These are phyloP conservation scores for Cladophialophora immunda DNA, from an alignment of 2,329 filamentous ascomycete species.

Conservation along the genomic window DNA sequence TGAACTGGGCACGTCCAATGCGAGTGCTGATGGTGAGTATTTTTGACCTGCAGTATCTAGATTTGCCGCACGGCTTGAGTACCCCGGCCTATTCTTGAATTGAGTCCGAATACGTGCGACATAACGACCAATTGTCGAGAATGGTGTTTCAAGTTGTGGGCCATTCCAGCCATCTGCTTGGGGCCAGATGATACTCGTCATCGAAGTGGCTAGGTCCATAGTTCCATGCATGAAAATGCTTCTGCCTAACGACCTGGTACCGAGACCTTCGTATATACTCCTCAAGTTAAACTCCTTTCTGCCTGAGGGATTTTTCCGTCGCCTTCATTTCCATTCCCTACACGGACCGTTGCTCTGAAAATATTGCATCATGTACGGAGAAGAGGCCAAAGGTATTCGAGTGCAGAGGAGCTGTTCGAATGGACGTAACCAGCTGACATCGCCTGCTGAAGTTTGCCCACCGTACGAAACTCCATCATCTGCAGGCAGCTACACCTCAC, in stretches of 20 bases:
- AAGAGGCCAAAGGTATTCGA: constrained; percentile 10
- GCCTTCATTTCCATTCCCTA: background rate
- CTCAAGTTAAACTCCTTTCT: background rate
- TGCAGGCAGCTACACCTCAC: constrained; percentile 4
- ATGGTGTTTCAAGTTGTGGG: background rate
- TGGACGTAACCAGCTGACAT: background rate
- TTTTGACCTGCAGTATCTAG: background rate
- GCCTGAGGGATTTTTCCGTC: background rate
- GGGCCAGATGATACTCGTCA: background rate
- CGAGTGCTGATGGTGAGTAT: background rate
- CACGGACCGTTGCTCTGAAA: background rate
- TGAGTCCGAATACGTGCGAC: background rate
- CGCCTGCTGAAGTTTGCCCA: background rate
- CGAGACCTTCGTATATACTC: background rate
- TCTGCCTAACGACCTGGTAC: background rate
- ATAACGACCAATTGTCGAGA: background rate
- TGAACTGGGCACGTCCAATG: background rate
- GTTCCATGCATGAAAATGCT: background rate
- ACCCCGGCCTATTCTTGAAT: background rate
- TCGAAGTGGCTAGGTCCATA: background rate
- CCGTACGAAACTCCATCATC: constrained; percentile 3
- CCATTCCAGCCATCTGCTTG: background rate
- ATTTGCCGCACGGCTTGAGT: background rate
- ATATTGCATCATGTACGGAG: constrained; percentile 6
- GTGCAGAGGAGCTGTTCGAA: background rate